A percentile compares a stretch with the other conserved stretches of the same genome.
Evolutionary conservation across 2,329 filamentous ascomycete genomes (phyloP).

Genomic region (Sclerotinia minor): DNA sequence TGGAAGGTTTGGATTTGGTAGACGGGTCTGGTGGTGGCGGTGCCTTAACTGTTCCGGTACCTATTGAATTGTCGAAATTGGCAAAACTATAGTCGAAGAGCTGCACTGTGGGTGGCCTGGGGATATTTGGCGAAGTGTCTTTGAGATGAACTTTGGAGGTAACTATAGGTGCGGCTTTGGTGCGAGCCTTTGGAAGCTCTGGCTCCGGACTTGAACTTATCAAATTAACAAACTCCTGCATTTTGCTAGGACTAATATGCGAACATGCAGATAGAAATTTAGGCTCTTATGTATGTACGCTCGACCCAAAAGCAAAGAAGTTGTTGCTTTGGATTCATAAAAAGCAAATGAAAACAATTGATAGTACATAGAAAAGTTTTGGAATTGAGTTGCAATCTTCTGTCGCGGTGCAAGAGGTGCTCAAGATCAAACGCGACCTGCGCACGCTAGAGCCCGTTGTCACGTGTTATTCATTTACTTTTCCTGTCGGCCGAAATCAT

Average conservation of each 20-base stretch:
- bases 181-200: constrained; percentile 3
- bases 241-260: neutral
- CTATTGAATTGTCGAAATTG: neutral
- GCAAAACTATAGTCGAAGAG: neutral
- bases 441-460: neutral
- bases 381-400: neutral
- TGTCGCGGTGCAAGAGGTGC: neutral
- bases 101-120: constrained; percentile 3
- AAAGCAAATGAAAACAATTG: neutral
- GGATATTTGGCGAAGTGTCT: neutral
- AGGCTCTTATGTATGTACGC: neutral
- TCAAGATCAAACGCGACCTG: neutral
- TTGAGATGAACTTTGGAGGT: neutral
- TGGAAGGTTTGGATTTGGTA: neutral
- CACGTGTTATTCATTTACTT: neutral
- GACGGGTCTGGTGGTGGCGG: neutral
- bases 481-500: neutral
- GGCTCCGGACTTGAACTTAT: constrained; percentile 20
- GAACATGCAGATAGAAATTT: neutral
- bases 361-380: neutral
- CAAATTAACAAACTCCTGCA: constrained; percentile 11
- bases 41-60: neutral
- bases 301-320: neutral
- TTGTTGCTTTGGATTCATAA: neutral
- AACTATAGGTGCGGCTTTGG: neutral